Evolutionary conservation across 805 yeast genomes (phyloP).

Genomic region (Ogataea polymorpha): DNA sequence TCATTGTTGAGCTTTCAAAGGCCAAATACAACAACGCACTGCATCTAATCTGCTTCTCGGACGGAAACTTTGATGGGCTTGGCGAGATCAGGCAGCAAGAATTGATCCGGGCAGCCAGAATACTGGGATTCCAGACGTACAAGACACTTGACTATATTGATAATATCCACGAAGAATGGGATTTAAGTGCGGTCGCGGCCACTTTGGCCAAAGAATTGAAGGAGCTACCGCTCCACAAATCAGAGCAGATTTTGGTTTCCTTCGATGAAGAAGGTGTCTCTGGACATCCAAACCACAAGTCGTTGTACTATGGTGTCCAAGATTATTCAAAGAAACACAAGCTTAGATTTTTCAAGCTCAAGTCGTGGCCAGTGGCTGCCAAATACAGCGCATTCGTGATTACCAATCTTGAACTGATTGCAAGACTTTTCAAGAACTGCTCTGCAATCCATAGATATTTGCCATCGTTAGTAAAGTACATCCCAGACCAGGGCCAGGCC

Average conservation of each 20-base stretch:
- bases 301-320: conserved; percentile 52
- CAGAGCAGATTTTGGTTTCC: conserved; percentile 52
- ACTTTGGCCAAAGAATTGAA: conserved; percentile 30
- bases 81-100: conserved; percentile 66
- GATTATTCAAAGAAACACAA: conserved; percentile 27
- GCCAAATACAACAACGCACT: conserved; percentile 48
- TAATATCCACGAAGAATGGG: conserved; percentile 70
- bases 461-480: not conserved
- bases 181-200: conserved; percentile 36
- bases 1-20: conserved; percentile 50
- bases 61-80: conserved; percentile 73
- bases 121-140: conserved; percentile 49
- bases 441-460: not conserved
- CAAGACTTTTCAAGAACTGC: conserved; percentile 18
- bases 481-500: conserved; percentile 17
- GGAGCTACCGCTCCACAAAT: conserved; percentile 15
- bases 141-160: conserved; percentile 57
- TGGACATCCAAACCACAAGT: conserved; percentile 79
- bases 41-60: conserved; percentile 65
- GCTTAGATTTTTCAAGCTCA: conserved; percentile 26
- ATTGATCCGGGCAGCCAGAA: conserved; percentile 48
- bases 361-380: conserved; percentile 32
- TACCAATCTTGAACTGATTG: conserved; percentile 36
- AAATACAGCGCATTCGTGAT: conserved; percentile 50
- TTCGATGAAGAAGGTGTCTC: conserved; percentile 86